A percentile compares a stretch with the other conserved stretches of the same genome.
Evolutionary conservation across 495 filamentous ascomycete species (phyloP).

Genomic region (Penicillium silybi): DNA sequence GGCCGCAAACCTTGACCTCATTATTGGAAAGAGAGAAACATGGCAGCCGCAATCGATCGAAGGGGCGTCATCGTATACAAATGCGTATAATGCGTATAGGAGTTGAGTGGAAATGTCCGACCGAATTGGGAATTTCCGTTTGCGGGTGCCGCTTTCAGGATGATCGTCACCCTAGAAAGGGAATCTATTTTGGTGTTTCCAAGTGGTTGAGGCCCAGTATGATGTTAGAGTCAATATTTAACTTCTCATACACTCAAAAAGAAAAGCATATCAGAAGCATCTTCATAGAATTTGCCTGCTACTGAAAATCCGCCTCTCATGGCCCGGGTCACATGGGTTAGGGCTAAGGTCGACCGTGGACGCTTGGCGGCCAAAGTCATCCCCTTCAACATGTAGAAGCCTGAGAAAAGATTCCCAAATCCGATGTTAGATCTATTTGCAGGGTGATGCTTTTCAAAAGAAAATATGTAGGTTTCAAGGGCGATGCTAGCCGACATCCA

Average conservation of each 20-base stretch:
- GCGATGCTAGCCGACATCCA: background rate
- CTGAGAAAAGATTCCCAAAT: background rate
- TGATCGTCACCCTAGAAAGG: background rate
- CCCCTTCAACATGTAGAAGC: background rate
- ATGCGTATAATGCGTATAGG: background rate
- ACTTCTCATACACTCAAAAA: background rate
- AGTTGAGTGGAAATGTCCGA: background rate
- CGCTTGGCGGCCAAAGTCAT: background rate
- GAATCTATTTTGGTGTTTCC: background rate
- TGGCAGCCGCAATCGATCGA: constrained; percentile 1
- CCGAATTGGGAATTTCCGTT: constrained; percentile 8
- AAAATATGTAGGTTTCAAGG: background rate
- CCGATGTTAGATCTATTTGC: background rate
- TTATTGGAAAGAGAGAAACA: constrained; percentile 3
- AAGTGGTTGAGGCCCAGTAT: background rate
- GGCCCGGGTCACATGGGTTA: background rate
- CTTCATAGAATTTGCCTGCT: background rate
- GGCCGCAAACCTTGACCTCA: background rate
- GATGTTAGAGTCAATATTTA: background rate
- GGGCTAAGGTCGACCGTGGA: background rate
- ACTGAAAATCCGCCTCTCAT: background rate
- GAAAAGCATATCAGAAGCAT: background rate
- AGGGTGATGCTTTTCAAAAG: background rate
- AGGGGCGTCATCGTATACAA: background rate
- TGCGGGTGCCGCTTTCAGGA: constrained; percentile 10